These are phyloP conservation scores for Papiliotrema flavescens DNA, from an alignment of 1,284 basidiomycete species.

Conservation along the genomic window DNA sequence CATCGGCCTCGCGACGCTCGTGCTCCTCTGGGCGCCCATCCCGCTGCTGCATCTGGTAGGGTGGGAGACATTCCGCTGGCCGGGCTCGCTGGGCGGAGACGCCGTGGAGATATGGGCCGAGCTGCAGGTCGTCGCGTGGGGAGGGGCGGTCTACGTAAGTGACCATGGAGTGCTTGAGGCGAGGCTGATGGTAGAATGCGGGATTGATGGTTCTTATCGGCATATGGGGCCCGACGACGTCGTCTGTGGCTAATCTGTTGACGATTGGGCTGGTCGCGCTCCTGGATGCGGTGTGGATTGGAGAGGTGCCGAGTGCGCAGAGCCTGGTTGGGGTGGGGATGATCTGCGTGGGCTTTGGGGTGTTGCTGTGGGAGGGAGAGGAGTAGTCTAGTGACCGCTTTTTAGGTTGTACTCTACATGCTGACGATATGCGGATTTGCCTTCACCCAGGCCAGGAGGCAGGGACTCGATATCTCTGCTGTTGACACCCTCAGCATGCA, in stretches of 20 bases:
- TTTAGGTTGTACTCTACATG: neutral
- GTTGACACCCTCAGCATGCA: no score
- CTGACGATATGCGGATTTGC: neutral
- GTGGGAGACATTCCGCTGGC: constrained; percentile 38
- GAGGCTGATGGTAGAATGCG: constrained; percentile 33
- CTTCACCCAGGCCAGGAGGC: no score
- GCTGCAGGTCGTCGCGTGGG: constrained; percentile 31
- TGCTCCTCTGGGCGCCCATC: constrained; percentile 45
- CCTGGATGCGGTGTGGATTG: constrained; percentile 43
- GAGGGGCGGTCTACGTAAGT: constrained; percentile 45
- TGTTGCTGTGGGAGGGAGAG: constrained; percentile 46
- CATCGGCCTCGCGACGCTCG: constrained; percentile 43
- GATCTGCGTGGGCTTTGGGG: constrained; percentile 46
- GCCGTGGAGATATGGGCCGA: constrained; percentile 19
- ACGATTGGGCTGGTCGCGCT: constrained; percentile 48
- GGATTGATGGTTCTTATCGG: constrained; percentile 50
- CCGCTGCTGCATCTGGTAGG: constrained; percentile 36
- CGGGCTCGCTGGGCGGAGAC: constrained; percentile 11
- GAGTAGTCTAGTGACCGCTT: constrained; percentile 7
- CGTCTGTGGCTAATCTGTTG: constrained; percentile 47
- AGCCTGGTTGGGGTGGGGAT: constrained; percentile 42
- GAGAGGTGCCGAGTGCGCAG: constrained; percentile 34
- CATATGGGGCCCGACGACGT: constrained; percentile 46
- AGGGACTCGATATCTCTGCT: no score
- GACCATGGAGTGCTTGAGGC: neutral